Base-by-base conservation (phyloP, 2,329 filamentous ascomycete species). In the Aaosphaeria pasadenensis region DNA sequence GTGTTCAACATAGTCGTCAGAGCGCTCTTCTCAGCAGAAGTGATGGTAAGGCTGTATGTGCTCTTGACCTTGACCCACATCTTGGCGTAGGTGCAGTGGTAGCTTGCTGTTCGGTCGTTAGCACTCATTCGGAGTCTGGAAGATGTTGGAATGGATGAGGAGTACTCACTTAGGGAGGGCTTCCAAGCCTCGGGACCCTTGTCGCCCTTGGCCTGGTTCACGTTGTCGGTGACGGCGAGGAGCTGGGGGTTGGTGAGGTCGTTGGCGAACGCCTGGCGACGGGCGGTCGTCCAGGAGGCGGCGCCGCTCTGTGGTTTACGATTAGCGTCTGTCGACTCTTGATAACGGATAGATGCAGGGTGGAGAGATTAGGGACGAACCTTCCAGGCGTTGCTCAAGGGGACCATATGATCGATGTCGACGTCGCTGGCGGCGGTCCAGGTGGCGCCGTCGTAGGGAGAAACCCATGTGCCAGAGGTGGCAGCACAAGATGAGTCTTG, bases 391-490 rank as follows among this genome's bases (percentile, higher is more conserved):
- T 91, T 89, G 64, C 86, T 85, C 51, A 95, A 68, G 1, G 89
- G 88, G 3, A 95, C 87, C 71, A 94, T 78, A 66, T 94, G 89
- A 67, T 94, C 89, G 50, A 94, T 92, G 57, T 92, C 88, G 1
- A 94, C 68, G 57, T 91, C 86, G 13, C 77, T 80, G 1, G 87
- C 81, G 0, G 75, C 73, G 0, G 82, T 86, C 85, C 86, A 90
- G 1, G 77, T 83, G 0, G 74, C 84, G 11, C 87, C 88, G 60
- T 92, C 89, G 64, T 88, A 94, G 0, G 87, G 86, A 33, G 81
- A 85, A 38, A 67, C 70, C 89, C 89, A 94, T 0, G 74, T 76
- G 4, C 89, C 89, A 3, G 80, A 82, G 0, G 78, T 84, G 0
- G 86, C 70, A 1, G 77, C 71, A 69, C 89, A 95, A 32, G 79